These are phyloP conservation scores for Malassezia yamatoensis DNA, from an alignment of 1,284 basidiomycete species.

Conservation along the genomic window DNA sequence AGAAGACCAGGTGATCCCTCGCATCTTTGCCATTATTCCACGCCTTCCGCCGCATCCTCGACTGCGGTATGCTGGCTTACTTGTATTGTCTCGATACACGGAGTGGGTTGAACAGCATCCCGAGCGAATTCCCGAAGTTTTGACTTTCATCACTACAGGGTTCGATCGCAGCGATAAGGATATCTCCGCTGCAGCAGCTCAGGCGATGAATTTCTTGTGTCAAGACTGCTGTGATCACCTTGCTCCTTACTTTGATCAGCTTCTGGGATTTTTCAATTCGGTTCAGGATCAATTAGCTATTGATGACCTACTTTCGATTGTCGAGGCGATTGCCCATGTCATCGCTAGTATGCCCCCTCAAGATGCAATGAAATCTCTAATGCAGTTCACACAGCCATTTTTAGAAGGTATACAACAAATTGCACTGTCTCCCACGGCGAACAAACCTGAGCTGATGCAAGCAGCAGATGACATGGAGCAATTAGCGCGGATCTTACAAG, in stretches of 20 bases:
- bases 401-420: slow-evolving; percentile 51
- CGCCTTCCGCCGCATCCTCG: slow-evolving; percentile 79
- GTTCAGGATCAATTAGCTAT: slow-evolving; percentile 68
- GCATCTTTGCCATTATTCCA: slow-evolving; percentile 89
- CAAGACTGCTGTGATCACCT: slow-evolving; percentile 86
- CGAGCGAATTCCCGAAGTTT: slow-evolving; percentile 69
- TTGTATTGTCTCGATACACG: slow-evolving; percentile 91
- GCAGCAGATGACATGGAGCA: slow-evolving; percentile 57
- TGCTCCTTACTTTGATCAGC: slow-evolving; percentile 76
- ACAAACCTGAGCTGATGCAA: slow-evolving; percentile 58
- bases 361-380: slow-evolving; percentile 69
- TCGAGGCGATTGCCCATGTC: slow-evolving; percentile 88
- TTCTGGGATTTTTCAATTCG: slow-evolving; percentile 75
- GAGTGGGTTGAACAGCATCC: slow-evolving; percentile 92
- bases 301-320: slow-evolving; percentile 80
- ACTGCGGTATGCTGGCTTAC: slow-evolving; percentile 84
- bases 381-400: slow-evolving; percentile 63
- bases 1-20: slow-evolving; percentile 76
- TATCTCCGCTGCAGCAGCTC: slow-evolving; percentile 84
- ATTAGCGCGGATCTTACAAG: slow-evolving; percentile 33
- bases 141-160: slow-evolving; percentile 83
- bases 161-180: slow-evolving; percentile 57
- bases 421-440: slow-evolving; percentile 24
- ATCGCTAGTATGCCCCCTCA: slow-evolving; percentile 77
- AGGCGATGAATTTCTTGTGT: slow-evolving; percentile 91